phyloP scores from a whole-genome alignment of 768 basidiomycete genomes.

The Amanita rubescens region DNA sequence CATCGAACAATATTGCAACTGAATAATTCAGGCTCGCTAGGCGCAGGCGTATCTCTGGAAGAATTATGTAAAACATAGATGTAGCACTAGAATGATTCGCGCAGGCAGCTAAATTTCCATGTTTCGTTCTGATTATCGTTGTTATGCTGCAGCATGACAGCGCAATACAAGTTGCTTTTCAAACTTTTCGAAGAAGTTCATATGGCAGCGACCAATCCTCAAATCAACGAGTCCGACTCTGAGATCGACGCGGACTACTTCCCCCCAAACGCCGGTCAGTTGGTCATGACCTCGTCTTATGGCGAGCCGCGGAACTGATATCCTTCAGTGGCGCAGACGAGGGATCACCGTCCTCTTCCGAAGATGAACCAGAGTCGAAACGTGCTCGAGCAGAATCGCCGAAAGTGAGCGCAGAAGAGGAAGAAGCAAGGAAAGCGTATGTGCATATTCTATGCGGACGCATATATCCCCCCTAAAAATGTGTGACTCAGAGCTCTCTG shows the following conservation, averaged over 20 bases:
- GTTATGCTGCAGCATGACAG: background rate
- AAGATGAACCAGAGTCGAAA: conserved; percentile 26
- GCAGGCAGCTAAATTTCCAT: background rate
- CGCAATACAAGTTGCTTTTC: background rate
- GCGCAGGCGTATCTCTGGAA: no score
- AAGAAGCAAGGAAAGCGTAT: conserved; percentile 39
- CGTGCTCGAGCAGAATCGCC: conserved; percentile 23
- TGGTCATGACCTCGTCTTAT: background rate
- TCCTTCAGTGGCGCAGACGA: conserved; percentile 19
- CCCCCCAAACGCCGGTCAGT: conserved; percentile 36
- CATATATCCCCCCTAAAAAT: conserved; percentile 3
- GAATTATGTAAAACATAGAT: no score
- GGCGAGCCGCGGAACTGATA: background rate
- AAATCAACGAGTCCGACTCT: conserved; percentile 47
- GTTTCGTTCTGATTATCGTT: background rate
- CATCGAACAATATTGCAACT: conserved; percentile 15
- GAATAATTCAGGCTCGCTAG: background rate
- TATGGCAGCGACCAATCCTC: background rate
- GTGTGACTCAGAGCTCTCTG: conserved; percentile 46
- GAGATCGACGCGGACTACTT: conserved; percentile 70
- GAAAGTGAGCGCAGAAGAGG: conserved; percentile 25
- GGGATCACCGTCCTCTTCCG: conserved; percentile 32
- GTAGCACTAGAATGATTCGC: background rate
- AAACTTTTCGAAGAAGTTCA: background rate
- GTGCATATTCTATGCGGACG: conserved; percentile 7